Evolutionary conservation across 345 rosid species (phyloP), one percentile per base, ranked within the genome.

Genomic region (Salix arbutifolia): DNA sequence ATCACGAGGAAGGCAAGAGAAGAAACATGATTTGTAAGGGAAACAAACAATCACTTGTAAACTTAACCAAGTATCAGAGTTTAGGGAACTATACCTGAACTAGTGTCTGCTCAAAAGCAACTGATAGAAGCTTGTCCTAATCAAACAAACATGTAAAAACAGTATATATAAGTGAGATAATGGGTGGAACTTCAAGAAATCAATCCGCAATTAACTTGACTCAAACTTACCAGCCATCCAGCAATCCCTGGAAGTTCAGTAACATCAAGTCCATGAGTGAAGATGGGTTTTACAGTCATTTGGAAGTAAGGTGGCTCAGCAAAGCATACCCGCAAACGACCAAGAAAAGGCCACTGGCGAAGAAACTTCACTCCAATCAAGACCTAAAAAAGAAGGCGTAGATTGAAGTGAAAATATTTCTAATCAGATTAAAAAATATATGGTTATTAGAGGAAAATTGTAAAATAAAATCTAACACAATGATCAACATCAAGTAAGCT

Each of bases 301-400:
- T 96, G 97, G 80, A 93, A 94, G 80, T 92, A 92, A 31, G 99
- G 99, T 46, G 98, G 98, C 88, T 93, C 99, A 23, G 90, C 89
- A 81, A 93, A 96, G 88, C 99, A 96, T 61, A 96, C 87, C 42
- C 95, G 88, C 80, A 96, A 68, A 71, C 99, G 98, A 62, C 93
- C 90, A 67, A 96, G 73, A 79, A 90, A 96, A 76, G 99, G 99
- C 98, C 99, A 96, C 8, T 82, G 72, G 16, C 89, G 89, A 67
- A 93, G 83, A 76, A 96, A 96, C 84, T 91, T 94, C 86, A 96
- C 89, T 76, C 99, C 99, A 74, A 96, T 28, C 88, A 92, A 83
- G 61, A 96, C 92, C 99, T 93, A 76, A 42, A 67, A 53, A 23
- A 62, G 53, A 50, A 50, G 28, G 30, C 10, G 48, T 13, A 11